Conservation (phyloP, 2,329 filamentous ascomycete genomes). For the Colletotrichum sp. region DNA sequence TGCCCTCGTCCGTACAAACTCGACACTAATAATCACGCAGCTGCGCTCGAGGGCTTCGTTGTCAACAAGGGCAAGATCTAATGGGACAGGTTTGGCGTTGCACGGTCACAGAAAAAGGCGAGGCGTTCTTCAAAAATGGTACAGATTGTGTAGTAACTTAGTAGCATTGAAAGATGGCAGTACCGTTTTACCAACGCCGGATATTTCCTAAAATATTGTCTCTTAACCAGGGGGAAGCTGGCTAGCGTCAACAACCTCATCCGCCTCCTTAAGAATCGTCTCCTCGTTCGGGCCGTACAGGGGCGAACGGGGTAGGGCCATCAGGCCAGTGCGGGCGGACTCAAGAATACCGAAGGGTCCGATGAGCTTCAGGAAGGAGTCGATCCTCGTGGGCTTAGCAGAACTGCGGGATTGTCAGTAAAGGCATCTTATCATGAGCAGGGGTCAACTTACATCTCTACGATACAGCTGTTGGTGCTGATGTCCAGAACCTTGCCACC, state of each 20-base stretch:
- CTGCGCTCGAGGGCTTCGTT: slow-evolving; percentile 85
- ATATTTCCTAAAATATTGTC: slow-evolving; percentile 21
- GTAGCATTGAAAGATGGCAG: slow-evolving; percentile 21
- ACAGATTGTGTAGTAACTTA: slow-evolving; percentile 21
- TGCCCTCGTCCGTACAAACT: not conserved
- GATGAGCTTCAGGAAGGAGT: slow-evolving; percentile 97
- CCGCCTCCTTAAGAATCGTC: slow-evolving; percentile 78
- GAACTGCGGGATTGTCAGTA: slow-evolving; percentile 59
- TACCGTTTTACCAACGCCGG: slow-evolving; percentile 23
- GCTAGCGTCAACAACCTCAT: slow-evolving; percentile 94
- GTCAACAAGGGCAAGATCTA: slow-evolving; percentile 88
- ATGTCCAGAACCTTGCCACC: slow-evolving; percentile 98
- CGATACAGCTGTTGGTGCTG: slow-evolving; percentile 97
- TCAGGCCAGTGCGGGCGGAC: slow-evolving; percentile 92
- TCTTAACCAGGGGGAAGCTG: slow-evolving; percentile 86
- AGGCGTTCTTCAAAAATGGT: slow-evolving; percentile 17
- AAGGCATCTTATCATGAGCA: not conserved
- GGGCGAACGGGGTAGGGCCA: slow-evolving; percentile 94
- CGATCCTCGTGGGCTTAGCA: slow-evolving; percentile 90
- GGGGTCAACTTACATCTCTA: slow-evolving; percentile 78
- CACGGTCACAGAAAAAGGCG: slow-evolving; percentile 12
- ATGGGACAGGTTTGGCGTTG: not conserved
- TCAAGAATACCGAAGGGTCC: slow-evolving; percentile 95
- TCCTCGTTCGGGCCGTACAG: slow-evolving; percentile 78
- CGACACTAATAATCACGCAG: slow-evolving; percentile 37